Conservation (phyloP, 148 eudicot genomes). For the Dysphania ambrosioides region DNA sequence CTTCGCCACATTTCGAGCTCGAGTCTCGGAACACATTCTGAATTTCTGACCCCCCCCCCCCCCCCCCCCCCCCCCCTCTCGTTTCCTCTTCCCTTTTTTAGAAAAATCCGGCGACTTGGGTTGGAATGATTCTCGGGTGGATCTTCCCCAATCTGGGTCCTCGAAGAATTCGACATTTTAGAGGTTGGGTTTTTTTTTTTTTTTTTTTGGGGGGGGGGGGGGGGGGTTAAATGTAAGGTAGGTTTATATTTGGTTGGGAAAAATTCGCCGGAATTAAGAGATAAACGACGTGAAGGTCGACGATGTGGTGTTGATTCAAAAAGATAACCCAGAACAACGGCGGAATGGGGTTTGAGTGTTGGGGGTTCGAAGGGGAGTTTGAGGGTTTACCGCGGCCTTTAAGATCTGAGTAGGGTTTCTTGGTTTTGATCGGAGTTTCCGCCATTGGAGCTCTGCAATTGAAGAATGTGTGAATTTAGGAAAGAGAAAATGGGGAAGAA, state of each 20-base stretch:
- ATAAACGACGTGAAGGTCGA: conserved; percentile 38
- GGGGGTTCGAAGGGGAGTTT: conserved; percentile 45
- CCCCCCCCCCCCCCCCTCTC: too few relatives aligned
- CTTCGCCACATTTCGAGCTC: conserved; percentile 29
- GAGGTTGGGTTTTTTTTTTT: conserved; percentile 28
- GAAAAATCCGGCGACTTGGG: conserved; percentile 47
- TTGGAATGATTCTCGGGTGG: conserved; percentile 14
- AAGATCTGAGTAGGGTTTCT: conserved; percentile 21
- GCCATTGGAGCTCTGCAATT: conserved; percentile 38
- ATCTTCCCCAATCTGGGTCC: conserved; percentile 11
- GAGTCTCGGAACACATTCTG: conserved; percentile 12
- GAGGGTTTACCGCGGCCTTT: conserved; percentile 18
- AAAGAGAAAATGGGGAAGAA: conserved; percentile 1
- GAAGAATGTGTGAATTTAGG: neutral
- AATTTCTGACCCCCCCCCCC: too few relatives aligned
- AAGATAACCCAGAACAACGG: conserved; percentile 27
- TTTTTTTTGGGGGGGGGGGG: conserved; percentile 19
- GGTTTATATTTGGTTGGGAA: conserved; percentile 13
- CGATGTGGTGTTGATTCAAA: conserved; percentile 23
- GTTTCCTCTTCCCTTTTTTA: conserved; percentile 35
- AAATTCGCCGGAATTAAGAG: conserved; percentile 26
- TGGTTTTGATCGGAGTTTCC: conserved; percentile 40
- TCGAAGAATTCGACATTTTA: conserved; percentile 12
- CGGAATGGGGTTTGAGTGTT: conserved; percentile 35
- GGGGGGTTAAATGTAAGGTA: neutral